These are phyloP conservation scores for Fusarium guadeloupense DNA, from an alignment of 2,329 filamentous ascomycete genomes.

Conservation along the genomic window DNA sequence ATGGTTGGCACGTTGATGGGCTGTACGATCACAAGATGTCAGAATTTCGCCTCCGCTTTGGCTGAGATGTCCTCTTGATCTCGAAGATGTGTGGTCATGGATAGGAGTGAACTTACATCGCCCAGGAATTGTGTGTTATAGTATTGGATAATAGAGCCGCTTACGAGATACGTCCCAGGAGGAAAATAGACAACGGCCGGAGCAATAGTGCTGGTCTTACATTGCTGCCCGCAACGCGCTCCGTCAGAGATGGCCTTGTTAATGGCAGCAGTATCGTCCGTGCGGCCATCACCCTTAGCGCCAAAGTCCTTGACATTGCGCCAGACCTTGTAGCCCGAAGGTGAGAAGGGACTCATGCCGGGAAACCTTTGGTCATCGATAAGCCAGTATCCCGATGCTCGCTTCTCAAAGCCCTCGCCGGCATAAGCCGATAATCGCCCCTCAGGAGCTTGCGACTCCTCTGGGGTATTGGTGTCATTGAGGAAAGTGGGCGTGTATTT, in stretches of 20 bases:
- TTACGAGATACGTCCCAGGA: conserved; percentile 66
- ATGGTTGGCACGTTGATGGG: conserved; percentile 4
- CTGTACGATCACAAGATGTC: not conserved
- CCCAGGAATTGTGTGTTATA: conserved; percentile 69
- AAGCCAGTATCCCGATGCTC: conserved; percentile 16
- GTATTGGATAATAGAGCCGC: conserved; percentile 65
- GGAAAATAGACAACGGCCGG: conserved; percentile 45
- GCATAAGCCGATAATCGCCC: conserved; percentile 5
- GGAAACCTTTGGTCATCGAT: conserved; percentile 1
- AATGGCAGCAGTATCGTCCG: conserved; percentile 66
- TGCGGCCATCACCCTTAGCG: conserved; percentile 39
- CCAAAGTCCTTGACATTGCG: conserved; percentile 56
- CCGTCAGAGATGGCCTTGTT: conserved; percentile 54
- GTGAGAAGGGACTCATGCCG: conserved; percentile 19
- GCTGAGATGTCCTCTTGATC: conserved; percentile 46
- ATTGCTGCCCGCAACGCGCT: conserved; percentile 45
- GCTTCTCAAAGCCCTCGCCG: conserved; percentile 5
- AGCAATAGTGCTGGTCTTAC: conserved; percentile 45
- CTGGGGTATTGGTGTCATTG: conserved; percentile 12
- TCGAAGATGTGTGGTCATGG: conserved; percentile 62
- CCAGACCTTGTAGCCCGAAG: conserved; percentile 26
- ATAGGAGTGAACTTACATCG: conserved; percentile 20
- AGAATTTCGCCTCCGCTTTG: too few relatives aligned
- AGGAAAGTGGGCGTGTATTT: conserved; percentile 3
- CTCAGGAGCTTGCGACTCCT: conserved; percentile 8